These are phyloP conservation scores for Didymella pomorum DNA, from an alignment of 2,329 filamentous ascomycete genomes.

Conservation along the genomic window DNA sequence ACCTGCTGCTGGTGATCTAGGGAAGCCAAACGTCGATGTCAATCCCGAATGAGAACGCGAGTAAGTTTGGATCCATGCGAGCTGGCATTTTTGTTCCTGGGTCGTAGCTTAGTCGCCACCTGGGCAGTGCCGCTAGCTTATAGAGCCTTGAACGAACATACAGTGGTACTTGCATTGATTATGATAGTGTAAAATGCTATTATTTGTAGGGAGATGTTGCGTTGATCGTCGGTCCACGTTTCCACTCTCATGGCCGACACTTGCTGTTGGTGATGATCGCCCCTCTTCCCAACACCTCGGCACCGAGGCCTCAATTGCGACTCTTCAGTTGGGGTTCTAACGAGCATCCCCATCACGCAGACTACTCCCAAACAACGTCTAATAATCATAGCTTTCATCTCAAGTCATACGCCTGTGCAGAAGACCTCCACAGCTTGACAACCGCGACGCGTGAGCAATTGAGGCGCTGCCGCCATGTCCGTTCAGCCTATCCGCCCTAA, in stretches of 20 bases:
- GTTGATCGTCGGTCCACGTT: not conserved
- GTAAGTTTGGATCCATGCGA: too few relatives aligned
- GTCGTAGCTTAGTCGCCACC: too few relatives aligned
- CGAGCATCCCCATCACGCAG: not conserved
- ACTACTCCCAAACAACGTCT: not conserved
- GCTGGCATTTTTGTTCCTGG: too few relatives aligned
- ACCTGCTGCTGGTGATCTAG: too few relatives aligned
- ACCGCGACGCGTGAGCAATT: not conserved
- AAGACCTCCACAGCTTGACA: not conserved
- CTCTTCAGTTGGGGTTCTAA: not conserved
- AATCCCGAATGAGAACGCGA: too few relatives aligned
- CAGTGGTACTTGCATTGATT: too few relatives aligned
- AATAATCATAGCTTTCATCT: too few relatives aligned
- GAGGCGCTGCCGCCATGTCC: not conserved
- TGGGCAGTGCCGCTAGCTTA: too few relatives aligned
- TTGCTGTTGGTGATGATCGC: not conserved
- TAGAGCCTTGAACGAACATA: too few relatives aligned
- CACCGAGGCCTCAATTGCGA: not conserved
- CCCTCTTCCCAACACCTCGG: constrained; percentile 4
- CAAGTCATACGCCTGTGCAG: not conserved
- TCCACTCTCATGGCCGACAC: not conserved
- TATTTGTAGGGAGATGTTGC: not conserved
- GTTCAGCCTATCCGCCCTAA: constrained; percentile 69
- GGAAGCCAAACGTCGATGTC: too few relatives aligned
- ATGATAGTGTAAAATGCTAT: too few relatives aligned